These are phyloP conservation scores for Croton setiger DNA, from an alignment of 441 rosid species.

Conservation along the genomic window DNA sequence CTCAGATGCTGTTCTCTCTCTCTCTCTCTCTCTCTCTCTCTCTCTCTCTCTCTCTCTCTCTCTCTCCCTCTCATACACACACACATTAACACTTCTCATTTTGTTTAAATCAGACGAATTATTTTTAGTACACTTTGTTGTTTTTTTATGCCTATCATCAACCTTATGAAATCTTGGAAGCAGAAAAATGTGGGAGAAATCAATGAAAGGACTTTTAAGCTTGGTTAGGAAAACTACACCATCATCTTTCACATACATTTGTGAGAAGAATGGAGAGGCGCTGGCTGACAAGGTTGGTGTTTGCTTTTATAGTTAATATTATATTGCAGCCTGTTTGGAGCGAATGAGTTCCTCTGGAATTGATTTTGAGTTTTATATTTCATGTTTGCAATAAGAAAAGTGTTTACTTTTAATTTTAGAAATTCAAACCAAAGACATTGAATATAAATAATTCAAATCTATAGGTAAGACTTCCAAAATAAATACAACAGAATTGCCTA, in stretches of 20 bases:
- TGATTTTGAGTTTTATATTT: no score
- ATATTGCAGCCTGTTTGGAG: no score
- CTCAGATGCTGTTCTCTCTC: not conserved
- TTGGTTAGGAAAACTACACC: slow-evolving; percentile 81
- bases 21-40: no score
- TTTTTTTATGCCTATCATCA: slow-evolving; percentile 12
- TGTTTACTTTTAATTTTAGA: no score
- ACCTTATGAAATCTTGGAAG: slow-evolving; percentile 30
- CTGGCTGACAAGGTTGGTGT: slow-evolving; percentile 65
- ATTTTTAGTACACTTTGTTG: not conserved
- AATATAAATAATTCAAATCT: no score
- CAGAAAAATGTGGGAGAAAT: slow-evolving; percentile 99
- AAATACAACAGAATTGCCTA: no score
- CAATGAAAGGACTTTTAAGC: slow-evolving; percentile 90
- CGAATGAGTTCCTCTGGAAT: no score
- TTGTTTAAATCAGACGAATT: not conserved
- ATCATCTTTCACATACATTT: slow-evolving; percentile 79
- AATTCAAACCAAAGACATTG: no score
- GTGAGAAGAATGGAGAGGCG: slow-evolving; percentile 74
- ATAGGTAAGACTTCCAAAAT: no score
- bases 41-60: not conserved
- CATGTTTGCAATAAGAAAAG: no score
- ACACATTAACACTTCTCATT: not conserved
- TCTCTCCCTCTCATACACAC: no score
- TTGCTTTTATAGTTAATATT: not conserved